These are phyloP conservation scores for Thielaviopsis ethacetica DNA, from an alignment of 2,329 filamentous ascomycete species.

Conservation along the genomic window DNA sequence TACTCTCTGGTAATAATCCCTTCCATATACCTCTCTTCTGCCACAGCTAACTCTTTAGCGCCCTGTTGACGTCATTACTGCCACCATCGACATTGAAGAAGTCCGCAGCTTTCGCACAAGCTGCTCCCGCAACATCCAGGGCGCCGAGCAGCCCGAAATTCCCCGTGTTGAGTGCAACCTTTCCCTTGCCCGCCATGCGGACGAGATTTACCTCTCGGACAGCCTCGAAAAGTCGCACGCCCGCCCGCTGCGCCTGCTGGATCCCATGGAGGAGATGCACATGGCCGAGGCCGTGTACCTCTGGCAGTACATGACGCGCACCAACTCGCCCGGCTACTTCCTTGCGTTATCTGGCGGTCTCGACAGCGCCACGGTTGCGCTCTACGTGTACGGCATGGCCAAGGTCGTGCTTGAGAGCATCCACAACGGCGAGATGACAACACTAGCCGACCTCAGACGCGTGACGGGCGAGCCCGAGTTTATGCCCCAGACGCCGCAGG, in stretches of 20 bases:
- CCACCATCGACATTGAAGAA: conserved; percentile 55
- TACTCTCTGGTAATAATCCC: conserved; percentile 34
- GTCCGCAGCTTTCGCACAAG: conserved; percentile 45
- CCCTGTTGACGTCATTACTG: conserved; percentile 47
- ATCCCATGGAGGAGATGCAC: conserved; percentile 20
- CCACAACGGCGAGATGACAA: conserved; percentile 18
- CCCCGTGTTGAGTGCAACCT: conserved; percentile 18
- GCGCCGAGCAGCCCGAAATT: conserved; percentile 25
- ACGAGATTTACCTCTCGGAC: conserved; percentile 19
- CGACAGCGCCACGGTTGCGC: conserved; percentile 16
- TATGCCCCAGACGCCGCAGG: conserved; percentile 39
- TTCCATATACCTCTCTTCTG: conserved; percentile 19
- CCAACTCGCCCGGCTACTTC: conserved; percentile 32
- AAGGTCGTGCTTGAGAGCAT: conserved; percentile 38
- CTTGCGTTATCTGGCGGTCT: conserved; percentile 29
- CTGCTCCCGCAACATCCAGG: conserved; percentile 41
- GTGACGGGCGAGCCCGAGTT: conserved; percentile 18
- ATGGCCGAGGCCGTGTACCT: conserved; percentile 21
- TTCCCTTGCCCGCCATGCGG: conserved; percentile 15
- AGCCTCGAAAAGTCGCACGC: conserved; percentile 14
- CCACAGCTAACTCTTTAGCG: conserved; percentile 19
- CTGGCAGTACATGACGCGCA: conserved; percentile 40
- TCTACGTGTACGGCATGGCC: conserved; percentile 32
- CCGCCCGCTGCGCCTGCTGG: conserved; percentile 14
- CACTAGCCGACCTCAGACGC: conserved; percentile 16